Evolutionary conservation across 352 stramenopile genomes (phyloP), one percentile per base, ranked within the genome.

Genomic region (Phytophthora pluvialis): DNA sequence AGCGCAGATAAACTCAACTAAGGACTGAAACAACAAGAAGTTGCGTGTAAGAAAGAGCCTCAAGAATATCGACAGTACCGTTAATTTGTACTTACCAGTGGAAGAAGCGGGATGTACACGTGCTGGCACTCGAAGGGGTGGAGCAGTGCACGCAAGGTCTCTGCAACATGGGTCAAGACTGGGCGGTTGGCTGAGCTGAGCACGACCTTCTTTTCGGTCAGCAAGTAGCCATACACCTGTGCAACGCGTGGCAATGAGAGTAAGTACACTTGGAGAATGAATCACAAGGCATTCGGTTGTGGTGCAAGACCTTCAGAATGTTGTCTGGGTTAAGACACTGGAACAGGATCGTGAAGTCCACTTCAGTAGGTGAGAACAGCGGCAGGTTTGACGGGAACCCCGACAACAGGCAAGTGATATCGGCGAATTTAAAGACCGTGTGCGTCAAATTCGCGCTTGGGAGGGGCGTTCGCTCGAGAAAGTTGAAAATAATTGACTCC

Each of bases 71-170:
- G 1, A 1, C 21, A 21, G 21, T 21, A 21, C 21, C 21, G 21
- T 21, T 1, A 21, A 21, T 15, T 11, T n/a, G 16, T 12, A 21
- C 67, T 31, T 80, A 90, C 83, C 57, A 88, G 45, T 13, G 83
- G 79, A 18, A 93, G 72, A 25, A 91, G 68, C 0, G 84, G 84
- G 15, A 93, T 90, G 56, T 93, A 93, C 9, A 93, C 84, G 35
- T 88, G 76, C 66, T 90, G 84, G 13, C 66, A 89, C 21, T 88
- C 80, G 26, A 93, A 90, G 4, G 84, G 84, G 45, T 86, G 65
- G 0, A 90, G 60, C 40, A 93, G 51, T 15, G 79, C 80, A 21
- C 80, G 69, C 12, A 93, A 70, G 0, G 84, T 93, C 59, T 93
- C 82, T 0, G 77, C 72, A 9, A 85, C 72, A 11, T 83, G 84